Conservation (phyloP, 1,284 basidiomycete genomes). For the Rhodotorula sp. region DNA sequence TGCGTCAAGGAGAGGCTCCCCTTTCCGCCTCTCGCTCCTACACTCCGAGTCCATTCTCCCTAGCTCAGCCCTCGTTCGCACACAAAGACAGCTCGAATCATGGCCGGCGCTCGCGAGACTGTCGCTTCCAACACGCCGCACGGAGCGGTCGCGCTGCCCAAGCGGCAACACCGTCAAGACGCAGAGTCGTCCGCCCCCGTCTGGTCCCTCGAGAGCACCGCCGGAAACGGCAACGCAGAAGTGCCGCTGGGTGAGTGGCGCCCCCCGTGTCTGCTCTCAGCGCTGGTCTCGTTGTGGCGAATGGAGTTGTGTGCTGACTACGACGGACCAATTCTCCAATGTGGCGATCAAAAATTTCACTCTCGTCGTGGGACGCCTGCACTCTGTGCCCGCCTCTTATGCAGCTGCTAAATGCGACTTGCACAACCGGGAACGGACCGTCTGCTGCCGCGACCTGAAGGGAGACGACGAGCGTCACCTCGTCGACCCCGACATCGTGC, state of each 20-base stretch:
- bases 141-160: slow-evolving; percentile 29
- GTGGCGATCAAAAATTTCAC: neutral
- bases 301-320: no score
- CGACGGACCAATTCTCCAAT: no score
- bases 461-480: slow-evolving; percentile 70
- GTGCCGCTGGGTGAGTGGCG: slow-evolving; percentile 36
- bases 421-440: slow-evolving; percentile 39
- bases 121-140: slow-evolving; percentile 26
- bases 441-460: slow-evolving; percentile 43
- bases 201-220: slow-evolving; percentile 29
- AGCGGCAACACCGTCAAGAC: neutral
- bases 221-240: slow-evolving; percentile 1
- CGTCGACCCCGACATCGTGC: slow-evolving; percentile 78
- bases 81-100: neutral
- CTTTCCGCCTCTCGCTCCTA: neutral
- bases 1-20: neutral
- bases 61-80: neutral
- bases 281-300: neutral
- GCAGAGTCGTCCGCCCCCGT: slow-evolving; percentile 25
- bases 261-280: neutral
- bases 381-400: neutral
- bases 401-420: slow-evolving; percentile 39
- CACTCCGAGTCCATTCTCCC: neutral
- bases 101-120: slow-evolving; percentile 2
- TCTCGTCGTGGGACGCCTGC: neutral